Evolutionary conservation across 352 stramenopile species (phyloP).

Genomic region (Globisporangium emineosum): DNA sequence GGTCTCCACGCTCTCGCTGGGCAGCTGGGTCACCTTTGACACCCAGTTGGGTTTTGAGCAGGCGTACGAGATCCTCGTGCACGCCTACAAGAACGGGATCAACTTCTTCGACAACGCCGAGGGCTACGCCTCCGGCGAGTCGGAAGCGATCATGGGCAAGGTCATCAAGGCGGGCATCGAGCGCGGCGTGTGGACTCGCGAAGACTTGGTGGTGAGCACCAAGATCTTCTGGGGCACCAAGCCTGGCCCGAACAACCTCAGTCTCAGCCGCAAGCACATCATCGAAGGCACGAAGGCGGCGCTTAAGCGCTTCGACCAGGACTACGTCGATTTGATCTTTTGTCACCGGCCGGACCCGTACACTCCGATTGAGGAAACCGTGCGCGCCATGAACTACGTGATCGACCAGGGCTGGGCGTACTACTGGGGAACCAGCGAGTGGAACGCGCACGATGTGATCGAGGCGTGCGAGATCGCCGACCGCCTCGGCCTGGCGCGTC

Average conservation of each 20-base stretch:
- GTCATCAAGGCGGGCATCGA: slow-evolving; percentile 24
- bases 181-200: slow-evolving; percentile 23
- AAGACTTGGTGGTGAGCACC: slow-evolving; percentile 54
- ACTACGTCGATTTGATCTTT: slow-evolving; percentile 55
- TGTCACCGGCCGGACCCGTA: slow-evolving; percentile 32
- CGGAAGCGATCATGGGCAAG: slow-evolving; percentile 32
- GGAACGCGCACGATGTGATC: slow-evolving; percentile 44
- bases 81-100: slow-evolving; percentile 36
- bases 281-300: slow-evolving; percentile 39
- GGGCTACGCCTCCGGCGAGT: slow-evolving; percentile 26
- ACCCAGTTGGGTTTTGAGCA: slow-evolving; percentile 16
- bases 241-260: slow-evolving; percentile 21
- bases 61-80: slow-evolving; percentile 29
- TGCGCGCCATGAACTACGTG: slow-evolving; percentile 50
- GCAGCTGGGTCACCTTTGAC: slow-evolving; percentile 29
- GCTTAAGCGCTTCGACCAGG: slow-evolving; percentile 32
- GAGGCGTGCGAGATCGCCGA: slow-evolving; percentile 46
- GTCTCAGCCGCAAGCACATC: slow-evolving; percentile 43
- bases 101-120: slow-evolving; percentile 64
- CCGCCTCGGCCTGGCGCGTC: slow-evolving; percentile 28
- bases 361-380: slow-evolving; percentile 35
- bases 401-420: slow-evolving; percentile 35
- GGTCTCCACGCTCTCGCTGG: slow-evolving; percentile 36
- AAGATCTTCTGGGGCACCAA: slow-evolving; percentile 50
- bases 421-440: slow-evolving; percentile 54